Conservation (phyloP, 352 stramenopile species). For the Globisporangium orthogonon region DNA sequence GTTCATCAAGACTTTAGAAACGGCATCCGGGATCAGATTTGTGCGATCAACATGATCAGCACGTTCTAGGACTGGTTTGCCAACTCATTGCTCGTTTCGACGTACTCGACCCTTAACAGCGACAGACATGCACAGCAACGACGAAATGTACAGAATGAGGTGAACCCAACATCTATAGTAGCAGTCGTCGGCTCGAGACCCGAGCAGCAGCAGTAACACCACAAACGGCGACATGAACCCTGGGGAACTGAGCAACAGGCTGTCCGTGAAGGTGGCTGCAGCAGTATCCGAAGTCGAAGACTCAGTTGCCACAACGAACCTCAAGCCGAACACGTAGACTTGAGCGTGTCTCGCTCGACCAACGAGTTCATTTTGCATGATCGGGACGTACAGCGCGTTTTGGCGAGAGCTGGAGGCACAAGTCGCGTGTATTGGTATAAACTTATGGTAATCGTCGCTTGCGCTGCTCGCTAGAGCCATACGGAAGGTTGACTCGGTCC, state of each 20-base stretch:
- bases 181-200: no score
- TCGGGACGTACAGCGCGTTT: no score
- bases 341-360: no score
- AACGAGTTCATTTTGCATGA: no score
- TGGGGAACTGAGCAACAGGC: background rate
- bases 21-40: constrained; percentile 31
- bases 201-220: no score
- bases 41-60: constrained; percentile 29
- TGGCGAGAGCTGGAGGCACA: no score
- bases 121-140: constrained; percentile 10
- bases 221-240: constrained; percentile 10
- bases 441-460: no score
- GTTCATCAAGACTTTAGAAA: constrained; percentile 31
- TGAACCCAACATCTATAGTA: no score
- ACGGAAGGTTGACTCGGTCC: background rate
- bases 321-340: no score
- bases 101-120: constrained; percentile 33
- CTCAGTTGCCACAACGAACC: no score
- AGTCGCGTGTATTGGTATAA: no score
- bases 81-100: constrained; percentile 44
- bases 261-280: constrained; percentile 10
- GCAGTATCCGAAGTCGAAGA: background rate
- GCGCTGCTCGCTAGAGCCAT: no score
- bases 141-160: constrained; percentile 35
- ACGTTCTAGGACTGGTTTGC: constrained; percentile 57